Evolutionary conservation across 2,329 filamentous ascomycete genomes (phyloP).

Genomic region (Colletotrichum euphorbiae): DNA sequence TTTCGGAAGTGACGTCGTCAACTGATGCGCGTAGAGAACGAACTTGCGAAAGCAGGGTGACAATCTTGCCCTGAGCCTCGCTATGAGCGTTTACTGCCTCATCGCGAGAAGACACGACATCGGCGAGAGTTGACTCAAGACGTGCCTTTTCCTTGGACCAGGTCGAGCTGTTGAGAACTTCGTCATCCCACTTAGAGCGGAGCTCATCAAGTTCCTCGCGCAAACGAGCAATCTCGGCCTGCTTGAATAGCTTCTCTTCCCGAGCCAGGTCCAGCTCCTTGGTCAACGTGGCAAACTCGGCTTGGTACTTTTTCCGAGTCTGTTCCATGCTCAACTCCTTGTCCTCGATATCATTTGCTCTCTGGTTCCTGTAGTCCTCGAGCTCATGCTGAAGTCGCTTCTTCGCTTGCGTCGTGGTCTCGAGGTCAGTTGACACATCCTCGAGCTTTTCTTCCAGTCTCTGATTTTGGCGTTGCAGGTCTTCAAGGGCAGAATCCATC

Average conservation of each 20-base stretch:
- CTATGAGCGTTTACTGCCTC: constrained; percentile 94
- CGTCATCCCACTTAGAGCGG: constrained; percentile 96
- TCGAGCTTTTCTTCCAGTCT: constrained; percentile 91
- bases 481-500: constrained; percentile 88
- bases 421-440: constrained; percentile 89
- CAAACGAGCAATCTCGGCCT: constrained; percentile 86
- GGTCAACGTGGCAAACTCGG: constrained; percentile 87
- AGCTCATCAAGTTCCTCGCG: constrained; percentile 97
- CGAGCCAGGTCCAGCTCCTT: constrained; percentile 94
- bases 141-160: constrained; percentile 98
- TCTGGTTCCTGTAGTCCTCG: constrained; percentile 94
- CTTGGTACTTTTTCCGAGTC: constrained; percentile 96
- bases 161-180: constrained; percentile 95
- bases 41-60: constrained; percentile 90
- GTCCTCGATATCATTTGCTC: constrained; percentile 96
- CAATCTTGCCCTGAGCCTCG: constrained; percentile 93
- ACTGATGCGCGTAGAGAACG: constrained; percentile 84
- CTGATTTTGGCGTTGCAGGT: constrained; percentile 89
- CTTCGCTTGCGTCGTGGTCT: constrained; percentile 87
- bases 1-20: constrained; percentile 87
- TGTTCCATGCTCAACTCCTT: constrained; percentile 97
- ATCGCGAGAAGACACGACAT: constrained; percentile 90
- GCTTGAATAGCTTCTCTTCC: constrained; percentile 87
- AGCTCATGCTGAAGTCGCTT: constrained; percentile 96
- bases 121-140: constrained; percentile 88